Evolutionary conservation across 1,139 yeast genomes (phyloP), one percentile per base, ranked within the genome.

Genomic region (Hyphopichia khmerensis): DNA sequence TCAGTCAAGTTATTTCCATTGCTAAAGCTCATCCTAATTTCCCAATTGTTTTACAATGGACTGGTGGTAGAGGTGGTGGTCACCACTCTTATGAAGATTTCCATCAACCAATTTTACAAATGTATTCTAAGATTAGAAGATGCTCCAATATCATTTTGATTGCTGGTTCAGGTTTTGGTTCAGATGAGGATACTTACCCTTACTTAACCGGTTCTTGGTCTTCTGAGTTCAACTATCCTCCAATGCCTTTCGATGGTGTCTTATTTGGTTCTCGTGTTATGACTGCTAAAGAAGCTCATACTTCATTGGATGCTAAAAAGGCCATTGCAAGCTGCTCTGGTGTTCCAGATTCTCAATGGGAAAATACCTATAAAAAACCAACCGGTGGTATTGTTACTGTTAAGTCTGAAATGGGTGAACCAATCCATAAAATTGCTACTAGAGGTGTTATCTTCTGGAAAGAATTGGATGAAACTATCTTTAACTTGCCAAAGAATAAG

Each of bases 41-140:
- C 90, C 99, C 99, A 52, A 88, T 93, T 59, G 91, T 93, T 45
- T 75, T 93, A 57, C 99, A 93, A 77, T 93, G 99, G 99, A 93
- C 99, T 50, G 99, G 98, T 79, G 99, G 99, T 67, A 91, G 99
- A 80, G 99, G 97, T 74, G 99, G 99, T 79, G 99, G 99, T 62
- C 99, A 93, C 67, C 99, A 93, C 70, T 91, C 98, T 44, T 93
- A 84, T 63, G 99, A 93, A 77, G 99, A 93, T 72, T 90, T 91
- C 95, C 99, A 93, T 67, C 93, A 91, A 61, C 99, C 99, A 56
- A 80, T 93, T 56, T 73, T 93, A 61, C 96, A 89, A 67, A 93
- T 91, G 93, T 93, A 93, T 71, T 77, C 96, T 54, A 87, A 87
- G 75, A 87, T 93, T 60, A 87, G 99, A 80, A 87, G 90, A 70